A percentile compares a stretch with the other conserved stretches of the same genome.
Conservation (phyloP, 441 rosid genomes). For the Oxalis stricta region DNA sequence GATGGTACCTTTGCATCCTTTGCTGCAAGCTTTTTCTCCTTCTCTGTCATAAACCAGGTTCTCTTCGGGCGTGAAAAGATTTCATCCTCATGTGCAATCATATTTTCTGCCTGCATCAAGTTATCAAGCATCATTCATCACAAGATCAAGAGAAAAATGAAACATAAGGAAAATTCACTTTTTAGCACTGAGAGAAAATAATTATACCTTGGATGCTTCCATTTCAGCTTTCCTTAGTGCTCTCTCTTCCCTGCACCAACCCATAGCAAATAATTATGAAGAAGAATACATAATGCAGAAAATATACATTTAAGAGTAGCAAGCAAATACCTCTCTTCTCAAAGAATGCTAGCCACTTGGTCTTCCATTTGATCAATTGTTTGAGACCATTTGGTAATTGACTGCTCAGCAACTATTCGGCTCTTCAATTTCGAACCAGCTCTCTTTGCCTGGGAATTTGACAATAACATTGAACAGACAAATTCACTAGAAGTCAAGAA, state of each 20-base stretch:
- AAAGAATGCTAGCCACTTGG: constrained; percentile 58
- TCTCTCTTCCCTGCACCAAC: constrained; percentile 65
- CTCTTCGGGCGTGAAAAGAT: constrained; percentile 82
- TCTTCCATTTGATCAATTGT: constrained; percentile 82
- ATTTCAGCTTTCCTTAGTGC: constrained; percentile 92
- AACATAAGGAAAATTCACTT: neutral
- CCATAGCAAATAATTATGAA: constrained; percentile 7
- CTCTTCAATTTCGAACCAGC: constrained; percentile 88
- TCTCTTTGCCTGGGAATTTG: constrained; percentile 56
- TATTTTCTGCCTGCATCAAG: constrained; percentile 69
- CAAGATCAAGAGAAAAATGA: neutral
- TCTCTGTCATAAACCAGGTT: constrained; percentile 89
- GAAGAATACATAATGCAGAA: neutral
- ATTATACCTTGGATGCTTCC: constrained; percentile 91
- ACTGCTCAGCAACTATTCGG: constrained; percentile 78
- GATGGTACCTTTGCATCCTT: constrained; percentile 52
- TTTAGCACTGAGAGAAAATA: no score
- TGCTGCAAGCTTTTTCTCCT: constrained; percentile 70
- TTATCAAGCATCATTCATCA: neutral
- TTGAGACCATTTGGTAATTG: constrained; percentile 80
- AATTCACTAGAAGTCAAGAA: neutral
- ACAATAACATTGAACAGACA: neutral
- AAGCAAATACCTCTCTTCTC: constrained; percentile 66
- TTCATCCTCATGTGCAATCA: constrained; percentile 77
- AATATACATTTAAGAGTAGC: neutral